Conservation (phyloP, 352 stramenopile species). For the Phytophthora fragariaefolia region DNA sequence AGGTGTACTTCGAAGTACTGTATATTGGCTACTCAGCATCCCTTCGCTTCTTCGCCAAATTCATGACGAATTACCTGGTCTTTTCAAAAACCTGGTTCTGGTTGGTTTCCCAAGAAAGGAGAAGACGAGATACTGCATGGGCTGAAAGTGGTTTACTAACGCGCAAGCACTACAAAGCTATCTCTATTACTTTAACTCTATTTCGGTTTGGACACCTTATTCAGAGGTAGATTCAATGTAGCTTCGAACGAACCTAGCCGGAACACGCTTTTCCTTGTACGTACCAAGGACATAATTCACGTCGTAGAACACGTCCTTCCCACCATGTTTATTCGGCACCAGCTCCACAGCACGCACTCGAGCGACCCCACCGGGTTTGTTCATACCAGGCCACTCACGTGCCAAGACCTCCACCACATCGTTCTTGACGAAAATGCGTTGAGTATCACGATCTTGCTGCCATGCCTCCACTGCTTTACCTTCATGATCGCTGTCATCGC, state of each 20-base stretch:
- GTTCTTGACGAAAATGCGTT: conserved; percentile 52
- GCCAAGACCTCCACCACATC: conserved; percentile 62
- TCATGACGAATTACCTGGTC: too few species aligned
- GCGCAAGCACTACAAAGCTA: background rate
- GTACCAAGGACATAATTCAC: conserved; percentile 66
- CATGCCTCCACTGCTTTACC: conserved; percentile 21
- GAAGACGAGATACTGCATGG: too few species aligned
- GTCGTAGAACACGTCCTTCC: conserved; percentile 58
- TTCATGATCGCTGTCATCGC: conserved; percentile 41
- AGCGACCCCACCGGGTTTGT: conserved; percentile 77
- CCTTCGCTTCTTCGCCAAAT: too few species aligned
- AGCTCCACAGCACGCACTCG: conserved; percentile 58
- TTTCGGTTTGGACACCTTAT: conserved; percentile 21
- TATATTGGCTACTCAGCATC: too few species aligned
- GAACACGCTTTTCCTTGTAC: conserved; percentile 64
- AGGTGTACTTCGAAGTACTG: too few species aligned
- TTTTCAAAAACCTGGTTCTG: too few species aligned
- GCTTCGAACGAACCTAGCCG: conserved; percentile 57
- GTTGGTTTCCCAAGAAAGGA: too few species aligned
- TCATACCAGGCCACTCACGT: conserved; percentile 64
- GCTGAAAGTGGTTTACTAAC: too few species aligned
- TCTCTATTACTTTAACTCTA: conserved; percentile 20
- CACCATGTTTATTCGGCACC: conserved; percentile 14
- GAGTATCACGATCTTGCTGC: conserved; percentile 24
- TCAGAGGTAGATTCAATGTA: conserved; percentile 33